Evolutionary conservation across 805 yeast species (phyloP).

Genomic region (Cyberlindnera sargentensis): DNA sequence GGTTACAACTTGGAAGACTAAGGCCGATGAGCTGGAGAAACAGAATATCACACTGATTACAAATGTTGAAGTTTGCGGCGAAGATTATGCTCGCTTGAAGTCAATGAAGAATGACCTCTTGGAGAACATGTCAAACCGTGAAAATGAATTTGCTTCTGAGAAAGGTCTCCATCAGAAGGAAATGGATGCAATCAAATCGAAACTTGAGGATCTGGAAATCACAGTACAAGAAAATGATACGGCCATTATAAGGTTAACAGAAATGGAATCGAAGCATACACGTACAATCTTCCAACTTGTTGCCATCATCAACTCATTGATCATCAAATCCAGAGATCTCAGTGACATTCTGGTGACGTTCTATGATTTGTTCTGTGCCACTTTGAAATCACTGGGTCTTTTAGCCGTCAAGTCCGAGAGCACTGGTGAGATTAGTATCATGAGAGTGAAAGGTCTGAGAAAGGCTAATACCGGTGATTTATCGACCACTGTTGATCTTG

Average conservation of each 20-base stretch:
- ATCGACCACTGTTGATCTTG: constrained; percentile 29
- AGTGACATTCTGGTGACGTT: constrained; percentile 29
- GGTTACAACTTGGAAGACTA: not conserved
- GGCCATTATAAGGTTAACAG: constrained; percentile 1
- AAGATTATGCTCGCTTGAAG: constrained; percentile 22
- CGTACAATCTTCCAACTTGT: constrained; percentile 28
- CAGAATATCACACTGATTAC: constrained; percentile 1
- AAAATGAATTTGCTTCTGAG: constrained; percentile 50
- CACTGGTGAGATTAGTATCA: constrained; percentile 32
- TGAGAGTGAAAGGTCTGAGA: constrained; percentile 75
- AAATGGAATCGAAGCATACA: constrained; percentile 4
- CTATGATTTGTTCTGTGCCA: constrained; percentile 15
- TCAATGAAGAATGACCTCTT: constrained; percentile 54
- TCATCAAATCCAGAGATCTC: constrained; percentile 35
- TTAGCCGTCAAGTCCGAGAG: constrained; percentile 41
- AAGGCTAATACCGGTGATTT: constrained; percentile 32
- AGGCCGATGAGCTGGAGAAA: constrained; percentile 1
- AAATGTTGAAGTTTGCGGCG: constrained; percentile 10
- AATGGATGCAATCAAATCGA: constrained; percentile 36
- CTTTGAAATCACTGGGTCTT: constrained; percentile 50
- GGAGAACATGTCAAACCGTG: constrained; percentile 63
- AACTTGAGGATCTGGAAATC: constrained; percentile 45
- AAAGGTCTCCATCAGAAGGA: constrained; percentile 43
- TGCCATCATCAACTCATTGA: constrained; percentile 24
- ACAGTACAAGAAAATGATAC: constrained; percentile 26